Base-by-base conservation (phyloP, 495 filamentous ascomycete species). In the Tuber magnatum region DNA sequence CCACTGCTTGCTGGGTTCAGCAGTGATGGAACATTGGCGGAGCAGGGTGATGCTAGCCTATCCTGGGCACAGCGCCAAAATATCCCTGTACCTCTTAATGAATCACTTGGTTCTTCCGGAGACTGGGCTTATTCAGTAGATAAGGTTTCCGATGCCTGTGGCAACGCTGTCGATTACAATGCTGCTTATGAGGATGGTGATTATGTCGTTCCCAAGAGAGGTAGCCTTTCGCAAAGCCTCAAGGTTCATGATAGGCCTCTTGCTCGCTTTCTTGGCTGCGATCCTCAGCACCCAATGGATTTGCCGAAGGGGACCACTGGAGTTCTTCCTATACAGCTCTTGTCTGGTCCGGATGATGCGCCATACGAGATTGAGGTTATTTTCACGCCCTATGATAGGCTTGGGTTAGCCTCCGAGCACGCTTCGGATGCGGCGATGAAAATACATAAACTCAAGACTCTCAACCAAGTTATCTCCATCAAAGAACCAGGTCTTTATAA, bases 61-160 rank as follows among this genome's bases (percentile, higher is more conserved):
- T 88, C 89, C 14, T 98, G 95, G 95, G 92, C 93, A 51, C 89
- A 88, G 77, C 85, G 88, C 48, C 92, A 93, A 74, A 89, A 83
- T 43, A 89, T 97, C 44, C 87, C 86, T 41, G 90, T 99, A 20
- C 89, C 92, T 3, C 84, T 99, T 71, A 97, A 97, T 78, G 95
- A 99, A 82, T 93, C 93, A 35, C 87, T 99, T 84, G 88, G 87
- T 72, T 84, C 86, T 20, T 87, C 90, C 65, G 95, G 95, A 56
- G 85, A 89, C 28, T 99, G 94, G 94, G 85, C 90, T 73, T 99
- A 97, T 80, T 90, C 90, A 4, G 90, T 99, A 61, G 94, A 97
- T 81, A 92, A 97, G 81, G 93, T 99, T 42, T 88, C 91, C 73
- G 95, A 99, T 86, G 95, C 88, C 16, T 90, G 91, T 75, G 95